Evolutionary conservation across 352 stramenopile genomes (phyloP).

Genomic region (Phytophthora lateralis): DNA sequence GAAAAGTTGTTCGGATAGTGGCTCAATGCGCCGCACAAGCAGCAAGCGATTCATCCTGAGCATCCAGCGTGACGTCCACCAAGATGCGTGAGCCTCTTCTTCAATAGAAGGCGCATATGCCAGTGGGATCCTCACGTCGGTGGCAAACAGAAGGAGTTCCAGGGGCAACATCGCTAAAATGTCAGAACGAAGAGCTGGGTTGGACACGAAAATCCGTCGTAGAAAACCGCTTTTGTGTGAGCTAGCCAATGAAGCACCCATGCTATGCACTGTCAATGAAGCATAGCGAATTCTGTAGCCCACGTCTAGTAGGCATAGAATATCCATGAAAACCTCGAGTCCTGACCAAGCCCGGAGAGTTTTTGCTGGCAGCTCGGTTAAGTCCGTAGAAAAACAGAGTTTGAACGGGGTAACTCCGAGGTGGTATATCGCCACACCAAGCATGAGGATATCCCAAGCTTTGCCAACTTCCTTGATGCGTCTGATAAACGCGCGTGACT

Average conservation of each 20-base stretch:
- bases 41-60: slow-evolving; percentile 66
- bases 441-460: slow-evolving; percentile 57
- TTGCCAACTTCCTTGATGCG: slow-evolving; percentile 48
- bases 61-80: slow-evolving; percentile 50
- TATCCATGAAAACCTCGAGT: slow-evolving; percentile 60
- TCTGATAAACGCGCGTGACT: slow-evolving; percentile 43
- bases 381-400: slow-evolving; percentile 56
- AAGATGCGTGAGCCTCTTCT: slow-evolving; percentile 13
- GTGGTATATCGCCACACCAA: slow-evolving; percentile 54
- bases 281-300: slow-evolving; percentile 47
- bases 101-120: slow-evolving; percentile 3
- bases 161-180: slow-evolving; percentile 55
- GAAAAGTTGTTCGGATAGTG: slow-evolving; percentile 54
- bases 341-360: slow-evolving; percentile 47
- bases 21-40: slow-evolving; percentile 38
- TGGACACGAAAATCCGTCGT: slow-evolving; percentile 20
- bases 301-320: slow-evolving; percentile 54
- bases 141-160: slow-evolving; percentile 43
- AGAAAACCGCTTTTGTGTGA: slow-evolving; percentile 8
- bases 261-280: slow-evolving; percentile 25
- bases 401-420: slow-evolving; percentile 57
- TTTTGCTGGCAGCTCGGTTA: slow-evolving; percentile 28
- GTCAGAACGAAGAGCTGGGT: slow-evolving; percentile 48
- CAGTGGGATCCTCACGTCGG: slow-evolving; percentile 18
- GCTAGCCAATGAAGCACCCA: slow-evolving; percentile 12